Conservation (phyloP, 306 rosid genomes). For the Vicia villosa region DNA sequence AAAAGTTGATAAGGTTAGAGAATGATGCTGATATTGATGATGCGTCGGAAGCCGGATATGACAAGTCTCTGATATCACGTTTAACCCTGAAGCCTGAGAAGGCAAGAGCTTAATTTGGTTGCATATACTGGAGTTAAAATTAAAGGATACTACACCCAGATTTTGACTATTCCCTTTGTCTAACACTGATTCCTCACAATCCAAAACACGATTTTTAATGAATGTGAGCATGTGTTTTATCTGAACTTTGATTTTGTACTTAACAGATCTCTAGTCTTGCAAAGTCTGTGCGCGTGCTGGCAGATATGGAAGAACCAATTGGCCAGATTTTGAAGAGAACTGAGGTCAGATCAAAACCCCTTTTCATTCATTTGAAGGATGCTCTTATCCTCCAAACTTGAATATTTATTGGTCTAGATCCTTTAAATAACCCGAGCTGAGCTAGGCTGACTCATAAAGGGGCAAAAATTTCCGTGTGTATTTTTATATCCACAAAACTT, state of each 20-base stretch:
- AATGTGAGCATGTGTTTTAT: not conserved
- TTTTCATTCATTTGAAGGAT: slow-evolving; percentile 29
- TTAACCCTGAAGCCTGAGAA: slow-evolving; percentile 43
- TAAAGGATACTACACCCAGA: not conserved
- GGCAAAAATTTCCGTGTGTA: not conserved
- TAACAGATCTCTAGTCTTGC: slow-evolving; percentile 70
- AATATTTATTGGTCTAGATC: not conserved
- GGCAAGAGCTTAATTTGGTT: slow-evolving; percentile 38
- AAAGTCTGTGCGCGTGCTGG: slow-evolving; percentile 71
- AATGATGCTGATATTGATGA: slow-evolving; percentile 54
- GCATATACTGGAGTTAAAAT: not conserved
- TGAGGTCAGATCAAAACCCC: slow-evolving; percentile 54
- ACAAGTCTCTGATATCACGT: slow-evolving; percentile 43
- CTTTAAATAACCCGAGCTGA: not conserved
- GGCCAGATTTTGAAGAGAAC: slow-evolving; percentile 71
- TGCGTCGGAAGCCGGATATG: slow-evolving; percentile 40
- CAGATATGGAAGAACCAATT: slow-evolving; percentile 85
- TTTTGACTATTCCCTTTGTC: slow-evolving; percentile 1
- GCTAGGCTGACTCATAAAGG: not conserved
- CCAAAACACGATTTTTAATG: not conserved
- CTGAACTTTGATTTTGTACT: slow-evolving; percentile 22
- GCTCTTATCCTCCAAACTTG: slow-evolving; percentile 19
- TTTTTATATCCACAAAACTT: not conserved
- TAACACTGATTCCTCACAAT: slow-evolving; percentile 5
- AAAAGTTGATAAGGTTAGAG: slow-evolving; percentile 53